phyloP scores from a whole-genome alignment of 176 grass and related monocot species.

The Pharus latifolius region DNA sequence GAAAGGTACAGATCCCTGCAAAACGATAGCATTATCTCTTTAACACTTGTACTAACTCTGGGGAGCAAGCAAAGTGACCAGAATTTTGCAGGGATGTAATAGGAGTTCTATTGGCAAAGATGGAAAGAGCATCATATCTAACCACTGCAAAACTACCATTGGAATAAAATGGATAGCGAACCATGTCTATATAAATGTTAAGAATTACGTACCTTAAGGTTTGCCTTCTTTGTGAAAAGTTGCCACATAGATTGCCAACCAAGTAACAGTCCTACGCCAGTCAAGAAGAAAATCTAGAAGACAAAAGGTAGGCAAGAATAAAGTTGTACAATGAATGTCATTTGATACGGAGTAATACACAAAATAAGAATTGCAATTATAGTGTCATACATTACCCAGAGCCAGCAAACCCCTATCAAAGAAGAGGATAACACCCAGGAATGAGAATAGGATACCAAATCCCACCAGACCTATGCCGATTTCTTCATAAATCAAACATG shows the following conservation, averaged over 20 bases:
- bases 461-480: constrained; percentile 86
- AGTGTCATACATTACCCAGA: constrained; percentile 90
- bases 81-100: not conserved
- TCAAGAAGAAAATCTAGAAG: constrained; percentile 50
- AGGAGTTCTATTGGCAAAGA: not conserved
- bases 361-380: constrained; percentile 14
- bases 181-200: not conserved
- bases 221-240: constrained; percentile 71
- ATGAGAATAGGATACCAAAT: constrained; percentile 84
- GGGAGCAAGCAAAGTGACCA: constrained; percentile 3
- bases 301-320: constrained; percentile 10
- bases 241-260: constrained; percentile 76
- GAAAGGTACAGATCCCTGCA: constrained; percentile 81
- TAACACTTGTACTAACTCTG: not conserved
- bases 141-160: no score
- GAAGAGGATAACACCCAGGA: constrained; percentile 84
- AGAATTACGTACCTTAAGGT: constrained; percentile 61
- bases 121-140: constrained; percentile 1
- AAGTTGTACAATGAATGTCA: not conserved
- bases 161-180: no score
- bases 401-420: constrained; percentile 96
- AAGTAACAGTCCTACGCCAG: constrained; percentile 46
- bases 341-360: not conserved
- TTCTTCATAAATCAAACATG: constrained; percentile 52
- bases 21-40: constrained; percentile 9